Evolutionary conservation across 192 early-diverging fungal species (phyloP), one percentile per base, ranked within the genome.

Genomic region (Funneliformis geosporum): DNA sequence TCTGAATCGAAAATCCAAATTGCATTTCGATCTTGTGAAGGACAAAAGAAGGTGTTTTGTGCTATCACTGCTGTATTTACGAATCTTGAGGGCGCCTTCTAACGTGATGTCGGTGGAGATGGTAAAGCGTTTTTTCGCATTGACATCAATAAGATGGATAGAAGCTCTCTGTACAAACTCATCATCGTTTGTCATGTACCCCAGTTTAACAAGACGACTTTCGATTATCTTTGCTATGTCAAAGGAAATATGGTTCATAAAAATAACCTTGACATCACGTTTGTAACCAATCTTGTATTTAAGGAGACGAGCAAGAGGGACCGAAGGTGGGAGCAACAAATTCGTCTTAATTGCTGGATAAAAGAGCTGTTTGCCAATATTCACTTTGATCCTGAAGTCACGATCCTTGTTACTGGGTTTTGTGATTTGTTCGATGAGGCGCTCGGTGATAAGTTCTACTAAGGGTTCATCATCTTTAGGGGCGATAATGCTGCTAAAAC

Each of bases 291-390:
- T 18, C 12, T 66, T 27, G 5, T 66, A 66, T 66, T 66, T 66
- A 66, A 38, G 7, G 64, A 66, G 11, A 0, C 14, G 27, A 1
- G 8, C 14, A 18, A 66, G 64, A 66, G 27, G 28, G 5, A 66
- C 33, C 21, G 7, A 33, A 33, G 11, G 9, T 23, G 64, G 64
- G 33, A 66, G 64, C 4, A 33, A 0, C 8, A 66, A 8, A 10
- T 5, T 6, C 16, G 8, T 27, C 5, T 33, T 66, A 1, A 4
- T 27, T 0, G 64, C 25, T 0, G 64, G 64, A 5, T 66, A 66
- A 66, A 66, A 66, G 10, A 66, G 64, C 8, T 66, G 64, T 12
- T 66, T 66, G 28, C 64, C 64, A 14, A 66, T 66, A 10, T 66
- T 66, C 0, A 23, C 27, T 11, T 16, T 33, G 27, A 66, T 27